Base-by-base conservation (phyloP, 192 early-diverging fungal genomes). In the Gorgonomyces haynaldii region DNA sequence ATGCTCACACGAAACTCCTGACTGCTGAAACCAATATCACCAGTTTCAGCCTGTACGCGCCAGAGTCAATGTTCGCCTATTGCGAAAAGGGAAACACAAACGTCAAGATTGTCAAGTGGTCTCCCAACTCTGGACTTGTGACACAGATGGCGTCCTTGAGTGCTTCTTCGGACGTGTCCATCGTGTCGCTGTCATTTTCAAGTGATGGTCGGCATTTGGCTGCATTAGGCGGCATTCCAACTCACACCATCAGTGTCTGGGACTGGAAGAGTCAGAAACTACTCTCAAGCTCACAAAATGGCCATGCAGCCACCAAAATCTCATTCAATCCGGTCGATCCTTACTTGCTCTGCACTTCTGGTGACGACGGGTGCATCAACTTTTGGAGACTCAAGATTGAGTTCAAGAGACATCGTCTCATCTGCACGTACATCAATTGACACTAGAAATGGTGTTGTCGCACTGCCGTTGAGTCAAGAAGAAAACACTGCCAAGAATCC, bases 271-370 rank as follows among this genome's bases (percentile, higher is more conserved):
- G n/a, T 13, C 52, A 50, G 21, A 59, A 44, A 2, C 15, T 62
- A 6, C 29, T 76, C 2, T 55, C 53, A 40, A 31, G 22, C 20
- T 49, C 27, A 7, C 34, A 55, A 7, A 63, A 57, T 20, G 47
- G 40, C 12, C 39, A 16, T 1, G 52, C 69, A 10, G 61, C 67
- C 6, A 35, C 26, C 7, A 29, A 30, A 4, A 29, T 76, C 8
- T 64, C 69, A 1, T 76, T 76, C 48, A 62, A 69, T 37, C 74
- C 74, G 0, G 19, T 65, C n/a, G 56, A 76, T 42, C 58, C 58
- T 4, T 29, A 43, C 13, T 28, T 60, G 17, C 49, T 76, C 10
- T 72, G 69, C 46, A 67, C 66, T 9, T 62, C 58, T 34, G 61
- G 58, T 2, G 44, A 52, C 12, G 43, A 50, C 30, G 62, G 58